Evolutionary conservation across 2,329 filamentous ascomycete species (phyloP), one percentile per base, ranked within the genome.

Genomic region (Cercospora janseana): DNA sequence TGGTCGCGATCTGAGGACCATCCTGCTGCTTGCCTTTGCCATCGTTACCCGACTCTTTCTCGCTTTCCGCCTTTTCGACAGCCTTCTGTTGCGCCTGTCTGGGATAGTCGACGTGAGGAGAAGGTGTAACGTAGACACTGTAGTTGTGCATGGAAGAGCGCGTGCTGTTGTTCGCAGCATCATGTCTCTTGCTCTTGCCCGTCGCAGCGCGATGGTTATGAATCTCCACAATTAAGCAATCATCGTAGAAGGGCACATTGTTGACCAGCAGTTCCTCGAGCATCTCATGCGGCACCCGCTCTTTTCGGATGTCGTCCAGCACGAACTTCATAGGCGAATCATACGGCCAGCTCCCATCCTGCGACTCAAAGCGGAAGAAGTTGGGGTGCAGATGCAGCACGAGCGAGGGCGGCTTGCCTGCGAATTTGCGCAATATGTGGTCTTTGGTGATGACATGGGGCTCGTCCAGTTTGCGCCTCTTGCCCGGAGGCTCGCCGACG

Each of bases 111-210:
- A 82, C 87, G 66, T 86, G 90, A 0, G 91, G 82, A 0, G 93
- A 97, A 0, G 92, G 93, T 0, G 91, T 96, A 40, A 97, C 78
- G 63, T 89, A 93, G 54, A 84, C 83, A 63, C 90, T 95, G 67
- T 91, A 88, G 67, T 95, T 95, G 69, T 98, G 91, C 35, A 98
- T 85, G 0, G 91, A 96, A 56, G 88, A 92, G 8, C 85, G 82
- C 3, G 78, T 73, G 58, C 77, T 63, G 24, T 60, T 83, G 1
- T 81, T 75, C 20, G 74, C 74, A 44, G 73, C 75, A 42, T 74
- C 56, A 42, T 78, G 49, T 73, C 72, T 60, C 45, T 58, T 61
- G 34, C 66, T 63, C 48, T 69, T 60, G 75, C 76, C 59, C 80
- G 82, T 64, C 7, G 74, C 67, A 58, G 88, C 59, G 78, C 87